These are phyloP conservation scores for Mollisia scopiformis DNA, from an alignment of 2,329 filamentous ascomycete species.

Conservation along the genomic window DNA sequence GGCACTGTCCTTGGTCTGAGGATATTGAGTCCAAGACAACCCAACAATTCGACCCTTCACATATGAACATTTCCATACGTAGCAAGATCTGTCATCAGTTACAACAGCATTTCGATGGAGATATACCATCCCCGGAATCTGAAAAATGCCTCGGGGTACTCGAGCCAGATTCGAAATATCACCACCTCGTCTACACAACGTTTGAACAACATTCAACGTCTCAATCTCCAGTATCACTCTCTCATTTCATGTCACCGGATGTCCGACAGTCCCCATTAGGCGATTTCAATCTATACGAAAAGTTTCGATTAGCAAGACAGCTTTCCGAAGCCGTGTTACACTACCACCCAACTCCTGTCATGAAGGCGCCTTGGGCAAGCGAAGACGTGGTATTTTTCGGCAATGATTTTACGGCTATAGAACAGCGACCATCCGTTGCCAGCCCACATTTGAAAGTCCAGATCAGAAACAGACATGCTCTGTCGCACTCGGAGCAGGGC, in stretches of 20 bases:
- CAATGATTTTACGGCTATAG: neutral
- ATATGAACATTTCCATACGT: neutral
- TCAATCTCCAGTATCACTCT: neutral
- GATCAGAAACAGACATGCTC: neutral
- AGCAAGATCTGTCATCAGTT: neutral
- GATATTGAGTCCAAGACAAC: neutral
- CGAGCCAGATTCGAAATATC: neutral
- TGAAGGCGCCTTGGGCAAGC: neutral
- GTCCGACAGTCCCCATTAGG: neutral
- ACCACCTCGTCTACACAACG: neutral
- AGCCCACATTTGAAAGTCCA: neutral
- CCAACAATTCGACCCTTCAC: neutral
- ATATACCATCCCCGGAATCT: neutral
- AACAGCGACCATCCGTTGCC: neutral
- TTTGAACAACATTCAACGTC: neutral
- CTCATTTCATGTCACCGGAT: neutral
- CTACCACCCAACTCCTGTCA: neutral
- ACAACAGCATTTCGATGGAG: neutral
- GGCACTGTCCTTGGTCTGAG: neutral
- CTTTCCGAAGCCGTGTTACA: neutral
- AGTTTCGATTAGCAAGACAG: neutral
- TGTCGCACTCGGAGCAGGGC: neutral
- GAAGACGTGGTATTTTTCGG: neutral
- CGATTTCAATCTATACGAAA: neutral
- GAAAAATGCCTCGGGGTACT: neutral